These are phyloP conservation scores for Butyriboletus appendiculatus DNA, from an alignment of 1,284 basidiomycete genomes.

Conservation along the genomic window DNA sequence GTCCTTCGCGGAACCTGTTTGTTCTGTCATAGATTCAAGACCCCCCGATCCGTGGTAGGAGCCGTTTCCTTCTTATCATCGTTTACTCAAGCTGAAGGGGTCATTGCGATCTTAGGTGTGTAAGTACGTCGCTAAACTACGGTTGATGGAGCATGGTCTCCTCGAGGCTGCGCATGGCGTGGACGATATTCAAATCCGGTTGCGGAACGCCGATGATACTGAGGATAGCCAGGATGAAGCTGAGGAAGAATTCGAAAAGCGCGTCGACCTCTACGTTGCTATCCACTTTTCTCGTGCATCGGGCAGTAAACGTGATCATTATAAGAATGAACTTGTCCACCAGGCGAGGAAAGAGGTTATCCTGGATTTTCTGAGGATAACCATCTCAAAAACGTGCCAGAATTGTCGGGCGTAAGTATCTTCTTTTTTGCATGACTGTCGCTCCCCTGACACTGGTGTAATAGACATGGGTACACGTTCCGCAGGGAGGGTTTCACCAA, in stretches of 20 bases:
- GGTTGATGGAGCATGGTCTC: constrained; percentile 89
- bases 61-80: constrained; percentile 8
- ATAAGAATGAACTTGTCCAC: constrained; percentile 89
- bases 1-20: constrained; percentile 90
- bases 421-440: background rate
- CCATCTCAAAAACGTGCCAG: constrained; percentile 72
- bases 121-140: constrained; percentile 86
- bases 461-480: constrained; percentile 82
- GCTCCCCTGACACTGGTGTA: constrained; percentile 2
- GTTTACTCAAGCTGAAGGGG: constrained; percentile 11
- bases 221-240: constrained; percentile 49
- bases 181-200: constrained; percentile 56
- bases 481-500: constrained; percentile 95
- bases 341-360: constrained; percentile 86
- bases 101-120: constrained; percentile 52
- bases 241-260: constrained; percentile 63
- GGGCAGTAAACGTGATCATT: constrained; percentile 72
- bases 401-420: constrained; percentile 82
- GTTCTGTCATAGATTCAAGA: constrained; percentile 95
- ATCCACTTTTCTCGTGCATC: constrained; percentile 61
- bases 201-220: constrained; percentile 39
- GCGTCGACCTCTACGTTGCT: constrained; percentile 76
- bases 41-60: constrained; percentile 75
- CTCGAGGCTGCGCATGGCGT: constrained; percentile 81
- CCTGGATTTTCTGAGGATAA: constrained; percentile 78